phyloP scores from a whole-genome alignment of 129 eudicot species.

The Scalesia atractyloides region DNA sequence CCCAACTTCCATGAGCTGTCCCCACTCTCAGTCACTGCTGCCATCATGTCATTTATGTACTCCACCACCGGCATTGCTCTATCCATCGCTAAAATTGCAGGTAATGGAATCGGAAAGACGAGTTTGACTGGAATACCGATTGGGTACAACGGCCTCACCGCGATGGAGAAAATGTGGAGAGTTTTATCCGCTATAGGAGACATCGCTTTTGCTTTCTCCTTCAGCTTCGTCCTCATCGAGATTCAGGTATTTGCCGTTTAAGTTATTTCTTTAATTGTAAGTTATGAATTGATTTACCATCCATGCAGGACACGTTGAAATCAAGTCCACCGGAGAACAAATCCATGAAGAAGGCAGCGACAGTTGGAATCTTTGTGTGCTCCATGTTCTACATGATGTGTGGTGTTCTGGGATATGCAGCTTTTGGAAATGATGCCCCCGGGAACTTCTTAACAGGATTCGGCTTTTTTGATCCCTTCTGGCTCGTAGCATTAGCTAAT shows the following conservation, averaged over 20 bases:
- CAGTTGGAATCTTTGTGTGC: conserved; percentile 40
- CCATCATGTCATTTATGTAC: conserved; percentile 71
- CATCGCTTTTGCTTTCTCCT: conserved; percentile 71
- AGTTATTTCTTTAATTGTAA: too few species aligned
- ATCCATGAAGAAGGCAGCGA: conserved; percentile 67
- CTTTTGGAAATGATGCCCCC: conserved; percentile 76
- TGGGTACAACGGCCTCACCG: conserved; percentile 36
- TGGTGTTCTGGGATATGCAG: conserved; percentile 65
- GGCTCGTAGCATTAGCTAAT: conserved; percentile 69
- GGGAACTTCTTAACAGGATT: conserved; percentile 84
- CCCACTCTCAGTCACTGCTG: conserved; percentile 60
- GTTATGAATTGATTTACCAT: too few species aligned
- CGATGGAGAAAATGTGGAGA: conserved; percentile 59
- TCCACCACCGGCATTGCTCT: conserved; percentile 68
- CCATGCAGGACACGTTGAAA: conserved; percentile 60
- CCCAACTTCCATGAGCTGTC: conserved; percentile 71
- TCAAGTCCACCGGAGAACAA: conserved; percentile 60
- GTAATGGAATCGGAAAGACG: conserved; percentile 44
- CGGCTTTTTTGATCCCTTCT: conserved; percentile 75
- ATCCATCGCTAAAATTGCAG: conserved; percentile 52
- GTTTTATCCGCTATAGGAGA: conserved; percentile 61
- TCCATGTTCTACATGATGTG: conserved; percentile 60
- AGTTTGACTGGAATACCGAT: conserved; percentile 57
- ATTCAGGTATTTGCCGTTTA: conserved; percentile 40
- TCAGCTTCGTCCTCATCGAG: conserved; percentile 62